Evolutionary conservation across 176 grass and related monocot species (phyloP).

Genomic region (Carex cristatella): DNA sequence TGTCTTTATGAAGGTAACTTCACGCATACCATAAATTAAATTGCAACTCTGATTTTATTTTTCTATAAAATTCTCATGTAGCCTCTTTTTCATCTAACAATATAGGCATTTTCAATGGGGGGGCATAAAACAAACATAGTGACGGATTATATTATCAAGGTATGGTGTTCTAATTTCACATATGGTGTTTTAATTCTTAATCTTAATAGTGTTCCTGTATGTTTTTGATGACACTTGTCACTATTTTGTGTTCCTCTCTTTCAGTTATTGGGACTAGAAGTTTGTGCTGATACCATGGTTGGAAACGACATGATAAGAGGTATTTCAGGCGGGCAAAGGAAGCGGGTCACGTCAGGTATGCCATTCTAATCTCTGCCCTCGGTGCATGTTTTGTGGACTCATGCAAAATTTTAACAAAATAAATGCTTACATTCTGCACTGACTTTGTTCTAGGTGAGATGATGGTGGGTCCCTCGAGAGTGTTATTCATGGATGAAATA

Average conservation of each 20-base stretch:
- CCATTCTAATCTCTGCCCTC: not conserved
- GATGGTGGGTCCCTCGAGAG: conserved; percentile 91
- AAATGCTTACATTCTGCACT: not conserved
- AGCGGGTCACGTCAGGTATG: conserved; percentile 91
- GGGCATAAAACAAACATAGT: conserved; percentile 72
- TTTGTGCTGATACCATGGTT: conserved; percentile 84
- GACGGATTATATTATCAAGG: conserved; percentile 92
- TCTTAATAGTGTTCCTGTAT: not conserved
- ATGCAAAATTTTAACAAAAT: conserved; percentile 7
- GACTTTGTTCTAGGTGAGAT: conserved; percentile 62
- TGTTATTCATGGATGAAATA: conserved; percentile 96
- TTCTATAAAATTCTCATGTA: not conserved
- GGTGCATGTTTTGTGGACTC: not conserved
- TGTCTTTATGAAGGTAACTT: conserved; percentile 79
- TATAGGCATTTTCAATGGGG: conserved; percentile 68
- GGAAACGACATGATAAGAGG: conserved; percentile 90
- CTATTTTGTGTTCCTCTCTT: conserved; percentile 15
- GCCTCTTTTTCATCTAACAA: conserved; percentile 21
- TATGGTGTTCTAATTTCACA: conserved; percentile 25
- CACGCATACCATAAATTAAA: conserved; percentile 5
- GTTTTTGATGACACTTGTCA: conserved; percentile 16
- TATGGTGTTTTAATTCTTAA: not conserved
- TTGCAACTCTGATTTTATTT: not conserved
- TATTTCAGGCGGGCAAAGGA: conserved; percentile 86
- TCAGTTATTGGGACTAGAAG: conserved; percentile 81